Evolutionary conservation across 345 rosid species (phyloP), one percentile per base, ranked within the genome.

Genomic region (Sisymbrium irio): DNA sequence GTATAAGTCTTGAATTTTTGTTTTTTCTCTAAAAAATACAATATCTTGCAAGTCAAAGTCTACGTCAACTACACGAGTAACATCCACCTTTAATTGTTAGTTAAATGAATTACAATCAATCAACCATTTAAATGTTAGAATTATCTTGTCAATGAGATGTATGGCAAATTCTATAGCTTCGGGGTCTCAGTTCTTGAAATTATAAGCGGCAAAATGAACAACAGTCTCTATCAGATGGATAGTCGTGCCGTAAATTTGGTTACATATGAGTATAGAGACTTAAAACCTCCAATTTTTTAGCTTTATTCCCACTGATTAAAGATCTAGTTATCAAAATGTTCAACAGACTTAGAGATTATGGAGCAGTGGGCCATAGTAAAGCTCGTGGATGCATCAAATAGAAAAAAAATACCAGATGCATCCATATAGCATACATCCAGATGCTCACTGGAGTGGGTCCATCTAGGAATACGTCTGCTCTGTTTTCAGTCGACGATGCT

Each of bases 111-210:
- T n/a, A n/a, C n/a, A n/a, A n/a, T n/a, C n/a, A n/a, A n/a, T n/a
- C n/a, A n/a, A n/a, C n/a, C n/a, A n/a, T n/a, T n/a, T n/a, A n/a
- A n/a, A n/a, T n/a, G n/a, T n/a, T n/a, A n/a, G n/a, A n/a, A n/a
- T n/a, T n/a, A n/a, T n/a, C n/a, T n/a, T n/a, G n/a, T n/a, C n/a
- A n/a, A 76, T 41, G 80, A 77, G 1, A 72, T 50, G 76, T 12
- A 56, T 9, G 83, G 76, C 19, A 56, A 62, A 1, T 77, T 80
- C 75, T 80, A 72, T 7, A 77, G 83, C 14, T 69, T 69, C 0
- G 79, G 75, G 0, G 60, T 76, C 17, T 13, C 74, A 37, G 67
- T 74, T 25, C 70, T 78, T 51, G 78, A 78, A n/a, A 74, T 78
- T 36, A 40, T 78, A 55, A 56, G 54, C 12, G 76, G 82, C n/a